A percentile compares a stretch with the other conserved stretches of the same genome.
These are phyloP conservation scores for Saccharomyces hybrid DNA, from an alignment of 1,139 yeast species.

Conservation along the genomic window DNA sequence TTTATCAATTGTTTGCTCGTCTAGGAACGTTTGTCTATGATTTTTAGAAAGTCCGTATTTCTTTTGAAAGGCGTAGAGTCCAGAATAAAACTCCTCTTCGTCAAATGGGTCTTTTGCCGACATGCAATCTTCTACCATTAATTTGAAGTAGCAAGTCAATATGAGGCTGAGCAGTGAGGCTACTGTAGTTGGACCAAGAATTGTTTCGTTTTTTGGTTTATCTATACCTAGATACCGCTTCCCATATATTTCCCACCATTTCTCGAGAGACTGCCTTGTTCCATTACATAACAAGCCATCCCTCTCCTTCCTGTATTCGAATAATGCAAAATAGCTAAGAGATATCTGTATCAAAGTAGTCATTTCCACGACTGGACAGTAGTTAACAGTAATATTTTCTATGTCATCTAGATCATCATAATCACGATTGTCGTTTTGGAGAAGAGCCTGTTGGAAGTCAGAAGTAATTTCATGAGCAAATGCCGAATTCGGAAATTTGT, in stretches of 20 bases:
- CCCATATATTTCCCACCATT: conserved; percentile 84
- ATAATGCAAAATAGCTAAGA: conserved; percentile 65
- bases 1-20: conserved; percentile 53
- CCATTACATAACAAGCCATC: conserved; percentile 79
- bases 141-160: conserved; percentile 56
- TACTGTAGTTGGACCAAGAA: conserved; percentile 56
- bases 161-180: conserved; percentile 58
- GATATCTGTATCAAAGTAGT: conserved; percentile 68
- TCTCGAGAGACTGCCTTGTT: conserved; percentile 61
- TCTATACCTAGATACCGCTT: conserved; percentile 42
- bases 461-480: not conserved
- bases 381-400: not conserved
- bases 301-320: conserved; percentile 54
- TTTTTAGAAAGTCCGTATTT: conserved; percentile 42
- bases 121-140: conserved; percentile 66
- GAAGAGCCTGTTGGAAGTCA: not conserved
- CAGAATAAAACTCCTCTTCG: conserved; percentile 54
- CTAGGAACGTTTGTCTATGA: conserved; percentile 51
- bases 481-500: conserved; percentile 32
- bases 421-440: not conserved
- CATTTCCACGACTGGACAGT: conserved; percentile 50
- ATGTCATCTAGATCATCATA: not conserved
- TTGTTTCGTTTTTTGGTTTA: conserved; percentile 40
- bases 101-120: conserved; percentile 86
- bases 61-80: conserved; percentile 61